phyloP scores from a whole-genome alignment of 345 rosid genomes.

The Tarenaya hassleriana region DNA sequence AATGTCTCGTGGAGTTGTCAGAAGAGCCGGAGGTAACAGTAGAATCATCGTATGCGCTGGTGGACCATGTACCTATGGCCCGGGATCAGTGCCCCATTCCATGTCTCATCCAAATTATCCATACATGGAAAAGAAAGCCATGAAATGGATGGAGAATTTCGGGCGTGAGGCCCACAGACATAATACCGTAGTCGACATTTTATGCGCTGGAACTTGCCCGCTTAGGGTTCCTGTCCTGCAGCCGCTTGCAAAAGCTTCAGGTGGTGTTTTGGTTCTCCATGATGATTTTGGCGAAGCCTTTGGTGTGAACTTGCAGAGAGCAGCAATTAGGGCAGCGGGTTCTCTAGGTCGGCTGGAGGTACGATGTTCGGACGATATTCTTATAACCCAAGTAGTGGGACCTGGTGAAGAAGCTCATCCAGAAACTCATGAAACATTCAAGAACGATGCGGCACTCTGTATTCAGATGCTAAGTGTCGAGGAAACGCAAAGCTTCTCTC shows the following conservation, averaged over 20 bases:
- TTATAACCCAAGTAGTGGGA: constrained; percentile 85
- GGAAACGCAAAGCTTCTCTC: constrained; percentile 87
- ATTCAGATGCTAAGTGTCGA: constrained; percentile 87
- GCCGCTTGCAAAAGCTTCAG: constrained; percentile 92
- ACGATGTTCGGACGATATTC: constrained; percentile 91
- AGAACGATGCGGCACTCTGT: constrained; percentile 53
- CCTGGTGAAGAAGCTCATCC: constrained; percentile 92
- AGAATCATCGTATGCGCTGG: constrained; percentile 90
- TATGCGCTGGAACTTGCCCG: constrained; percentile 98
- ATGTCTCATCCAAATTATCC: constrained; percentile 80
- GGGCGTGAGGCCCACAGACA: constrained; percentile 72
- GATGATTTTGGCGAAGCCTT: constrained; percentile 99
- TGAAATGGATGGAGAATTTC: constrained; percentile 79
- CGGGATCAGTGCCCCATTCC: constrained; percentile 88
- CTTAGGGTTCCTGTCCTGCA: constrained; percentile 78
- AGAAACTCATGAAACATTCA: constrained; percentile 67
- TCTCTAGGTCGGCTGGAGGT: constrained; percentile 83
- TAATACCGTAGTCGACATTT: constrained; percentile 77
- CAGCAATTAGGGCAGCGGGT: constrained; percentile 78
- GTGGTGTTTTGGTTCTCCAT: constrained; percentile 92
- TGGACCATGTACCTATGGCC: constrained; percentile 92
- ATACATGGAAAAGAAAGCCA: constrained; percentile 75
- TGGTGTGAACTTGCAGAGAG: constrained; percentile 93
- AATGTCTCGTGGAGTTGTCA: constrained; percentile 74
- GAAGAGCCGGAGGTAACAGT: constrained; percentile 85